phyloP scores from a whole-genome alignment of 2,329 filamentous ascomycete species.

The Penicillium sp. region DNA sequence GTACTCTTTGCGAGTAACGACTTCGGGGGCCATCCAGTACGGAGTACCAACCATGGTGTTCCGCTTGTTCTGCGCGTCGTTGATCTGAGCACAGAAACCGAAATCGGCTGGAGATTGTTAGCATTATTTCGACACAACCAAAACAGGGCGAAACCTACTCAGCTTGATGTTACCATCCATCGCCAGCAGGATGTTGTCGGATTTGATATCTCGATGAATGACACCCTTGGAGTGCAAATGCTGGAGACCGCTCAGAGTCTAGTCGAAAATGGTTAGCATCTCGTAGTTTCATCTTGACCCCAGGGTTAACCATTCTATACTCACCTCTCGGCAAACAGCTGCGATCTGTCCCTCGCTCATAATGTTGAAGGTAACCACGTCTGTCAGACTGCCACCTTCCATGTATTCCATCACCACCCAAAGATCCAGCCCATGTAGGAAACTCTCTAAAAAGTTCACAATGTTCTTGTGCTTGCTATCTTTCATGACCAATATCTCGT shows the following conservation, averaged over 20 bases:
- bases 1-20: constrained; percentile 94
- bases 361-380: constrained; percentile 98
- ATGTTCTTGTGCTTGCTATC: constrained; percentile 97
- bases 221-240: constrained; percentile 96
- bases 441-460: constrained; percentile 98
- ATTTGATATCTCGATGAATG: constrained; percentile 98
- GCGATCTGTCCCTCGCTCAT: constrained; percentile 98
- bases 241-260: constrained; percentile 79
- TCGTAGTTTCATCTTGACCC: background rate
- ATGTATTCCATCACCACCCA: constrained; percentile 99
- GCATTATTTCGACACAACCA: background rate
- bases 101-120: constrained; percentile 65
- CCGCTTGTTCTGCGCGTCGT: constrained; percentile 90
- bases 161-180: constrained; percentile 95
- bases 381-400: constrained; percentile 94
- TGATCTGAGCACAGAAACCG: constrained; percentile 96
- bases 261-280: constrained; percentile 15
- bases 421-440: constrained; percentile 75
- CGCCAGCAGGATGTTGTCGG: constrained; percentile 90
- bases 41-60: constrained; percentile 98
- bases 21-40: constrained; percentile 99
- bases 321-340: constrained; percentile 76
- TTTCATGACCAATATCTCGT: constrained; percentile 98
- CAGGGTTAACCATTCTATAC: constrained; percentile 12
- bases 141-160: constrained; percentile 51